Conservation (phyloP, 306 rosid genomes). For the Sechiopsis laciniata region DNA sequence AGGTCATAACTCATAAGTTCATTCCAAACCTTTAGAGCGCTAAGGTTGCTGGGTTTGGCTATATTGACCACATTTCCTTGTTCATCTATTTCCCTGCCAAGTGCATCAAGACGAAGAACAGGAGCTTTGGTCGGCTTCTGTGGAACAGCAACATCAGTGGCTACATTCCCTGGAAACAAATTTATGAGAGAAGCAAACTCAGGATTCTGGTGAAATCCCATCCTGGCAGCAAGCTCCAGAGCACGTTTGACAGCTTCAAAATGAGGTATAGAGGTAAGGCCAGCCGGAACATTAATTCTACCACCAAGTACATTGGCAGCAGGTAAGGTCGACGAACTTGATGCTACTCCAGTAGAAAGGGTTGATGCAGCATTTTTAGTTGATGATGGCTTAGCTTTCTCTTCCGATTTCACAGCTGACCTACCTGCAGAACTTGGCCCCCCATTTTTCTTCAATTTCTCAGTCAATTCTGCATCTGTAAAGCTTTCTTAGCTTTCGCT, state of each 20-base stretch:
- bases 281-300: constrained; percentile 33
- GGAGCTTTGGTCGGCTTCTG: constrained; percentile 87
- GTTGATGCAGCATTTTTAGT: too few species aligned
- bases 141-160: constrained; percentile 44
- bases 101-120: constrained; percentile 97
- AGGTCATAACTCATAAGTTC: background rate
- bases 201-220: constrained; percentile 96
- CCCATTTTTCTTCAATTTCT: too few species aligned
- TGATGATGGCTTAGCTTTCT: constrained; percentile 28
- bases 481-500: constrained; percentile 80
- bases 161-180: constrained; percentile 76
- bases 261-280: constrained; percentile 40
- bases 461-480: constrained; percentile 61
- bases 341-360: too few species aligned
- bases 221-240: constrained; percentile 83
- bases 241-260: constrained; percentile 89
- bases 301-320: constrained; percentile 27
- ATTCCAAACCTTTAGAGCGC: constrained; percentile 76
- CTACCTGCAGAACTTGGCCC: constrained; percentile 39
- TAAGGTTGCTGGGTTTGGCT: constrained; percentile 75
- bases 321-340: constrained; percentile 41
- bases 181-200: constrained; percentile 87
- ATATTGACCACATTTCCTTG: constrained; percentile 74
- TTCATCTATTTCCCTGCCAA: constrained; percentile 93
- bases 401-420: constrained; percentile 36